Base-by-base conservation (phyloP, 306 rosid species). In the Quercus engelmannii region DNA sequence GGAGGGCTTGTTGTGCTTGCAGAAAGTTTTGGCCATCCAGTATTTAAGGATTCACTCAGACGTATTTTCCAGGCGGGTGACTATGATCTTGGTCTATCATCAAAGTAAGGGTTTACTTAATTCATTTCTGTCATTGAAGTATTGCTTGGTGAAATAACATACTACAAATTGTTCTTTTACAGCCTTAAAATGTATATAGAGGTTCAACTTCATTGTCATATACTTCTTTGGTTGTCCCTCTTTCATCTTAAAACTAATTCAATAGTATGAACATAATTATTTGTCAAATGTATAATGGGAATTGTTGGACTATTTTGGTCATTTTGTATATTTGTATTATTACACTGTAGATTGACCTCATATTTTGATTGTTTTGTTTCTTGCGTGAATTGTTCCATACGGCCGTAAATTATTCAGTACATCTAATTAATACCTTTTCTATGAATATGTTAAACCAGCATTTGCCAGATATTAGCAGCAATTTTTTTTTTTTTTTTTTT, bases 1-100 rank as follows among this genome's bases (percentile, higher is more conserved):
- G 99, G 99, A 55, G 99, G 99, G 79, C 90, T 95, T 69, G 98
- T 93, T 82, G 97, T 93, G 78, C 97, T 95, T 69, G 92, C 98
- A 33, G 99, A 95, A 84, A 95, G 99, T 93, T 95, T 93, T 87
- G 97, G 99, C 43, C 99, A 95, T 83, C 83, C 85, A 3, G 97
- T 95, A 56, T 95, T 95, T 76, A 95, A 91, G 87, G 97, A 95
- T 71, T 91, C 99, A 52, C 92, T 95, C 49, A 91, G 79, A 87
- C 93, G 82, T 71, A 86, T 95, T 84, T 93, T 95, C 82, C 92
- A 86, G 80, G 82, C 77, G 30, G 94, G 87, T 62, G 95, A 93
- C 79, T 82, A 72, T 85, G 99, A 95, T 83, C 93, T 95, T 70
- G 99, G 97, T 78, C 82, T 95, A 57, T 90, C 99, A 71, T 89